Conservation (phyloP, 345 rosid genomes). For the Firmiana major region DNA sequence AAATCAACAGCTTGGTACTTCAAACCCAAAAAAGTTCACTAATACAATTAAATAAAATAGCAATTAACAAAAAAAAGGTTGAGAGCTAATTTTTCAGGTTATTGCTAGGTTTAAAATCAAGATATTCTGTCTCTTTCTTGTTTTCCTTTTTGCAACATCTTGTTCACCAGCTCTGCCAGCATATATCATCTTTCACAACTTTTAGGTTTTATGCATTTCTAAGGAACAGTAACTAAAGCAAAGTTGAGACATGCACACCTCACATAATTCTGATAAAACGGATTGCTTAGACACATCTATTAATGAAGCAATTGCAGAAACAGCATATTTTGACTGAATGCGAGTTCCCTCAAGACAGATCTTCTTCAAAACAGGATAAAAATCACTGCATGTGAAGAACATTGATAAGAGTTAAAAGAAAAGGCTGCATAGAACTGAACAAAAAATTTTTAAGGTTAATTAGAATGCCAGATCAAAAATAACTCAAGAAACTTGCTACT, state of each 20-base stretch:
- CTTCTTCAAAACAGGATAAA: constrained; percentile 60
- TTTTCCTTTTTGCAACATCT: not conserved
- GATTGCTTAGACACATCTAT: constrained; percentile 44
- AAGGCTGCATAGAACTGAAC: not conserved
- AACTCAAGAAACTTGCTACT: constrained; percentile 3
- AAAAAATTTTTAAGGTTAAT: not conserved
- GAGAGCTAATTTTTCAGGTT: not conserved
- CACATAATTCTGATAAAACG: constrained; percentile 52
- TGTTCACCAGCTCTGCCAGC: not conserved
- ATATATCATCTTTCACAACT: not conserved
- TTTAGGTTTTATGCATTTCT: not conserved
- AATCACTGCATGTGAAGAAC: constrained; percentile 43
- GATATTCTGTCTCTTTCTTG: not conserved
- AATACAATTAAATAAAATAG: not conserved
- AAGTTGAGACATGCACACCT: constrained; percentile 43
- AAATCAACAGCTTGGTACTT: not conserved
- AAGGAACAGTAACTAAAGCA: not conserved
- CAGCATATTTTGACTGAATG: constrained; percentile 72
- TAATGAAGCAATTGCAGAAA: constrained; percentile 74
- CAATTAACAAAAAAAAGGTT: not conserved
- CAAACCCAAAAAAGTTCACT: not conserved
- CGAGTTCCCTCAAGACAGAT: constrained; percentile 80
- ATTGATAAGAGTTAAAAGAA: not conserved
- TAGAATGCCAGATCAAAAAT: not conserved
- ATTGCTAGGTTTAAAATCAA: not conserved